Percentiles rank a stretch among this genome's conserved stretches.
Conservation (phyloP, 2,329 filamentous ascomycete species). For the Plectosphaerella cucumerina region DNA sequence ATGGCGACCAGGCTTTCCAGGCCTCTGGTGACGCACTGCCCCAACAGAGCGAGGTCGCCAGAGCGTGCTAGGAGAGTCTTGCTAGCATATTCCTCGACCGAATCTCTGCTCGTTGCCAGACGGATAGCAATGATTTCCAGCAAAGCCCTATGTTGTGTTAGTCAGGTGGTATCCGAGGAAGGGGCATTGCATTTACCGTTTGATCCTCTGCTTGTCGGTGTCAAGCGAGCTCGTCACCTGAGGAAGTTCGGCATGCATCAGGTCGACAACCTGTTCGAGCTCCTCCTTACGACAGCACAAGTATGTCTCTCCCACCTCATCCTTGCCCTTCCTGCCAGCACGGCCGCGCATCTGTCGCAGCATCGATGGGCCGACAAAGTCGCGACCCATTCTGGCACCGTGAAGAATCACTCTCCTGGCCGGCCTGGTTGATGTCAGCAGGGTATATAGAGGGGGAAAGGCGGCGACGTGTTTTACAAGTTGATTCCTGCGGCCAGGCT, state of each 20-base stretch:
- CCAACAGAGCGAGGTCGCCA: constrained; percentile 43
- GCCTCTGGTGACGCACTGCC: constrained; percentile 52
- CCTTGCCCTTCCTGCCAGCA: constrained; percentile 74
- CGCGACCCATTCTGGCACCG: constrained; percentile 70
- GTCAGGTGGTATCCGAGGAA: neutral
- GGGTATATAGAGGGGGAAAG: neutral
- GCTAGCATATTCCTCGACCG: constrained; percentile 63
- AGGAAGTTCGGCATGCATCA: constrained; percentile 70
- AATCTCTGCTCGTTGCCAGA: constrained; percentile 60
- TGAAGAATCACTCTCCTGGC: constrained; percentile 73
- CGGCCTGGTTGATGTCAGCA: constrained; percentile 29
- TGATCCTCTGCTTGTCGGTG: constrained; percentile 63
- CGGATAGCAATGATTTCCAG: constrained; percentile 67
- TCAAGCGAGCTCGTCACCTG: constrained; percentile 64
- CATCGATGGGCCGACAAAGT: constrained; percentile 74
- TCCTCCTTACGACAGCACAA: constrained; percentile 68
- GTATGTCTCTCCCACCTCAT: constrained; percentile 73
- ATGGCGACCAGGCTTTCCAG: constrained; percentile 52
- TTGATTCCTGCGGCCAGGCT: constrained; percentile 83
- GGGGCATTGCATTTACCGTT: constrained; percentile 40
- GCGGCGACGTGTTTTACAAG: constrained; percentile 39
- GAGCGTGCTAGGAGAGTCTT: constrained; percentile 64
- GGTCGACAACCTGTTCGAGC: constrained; percentile 63
- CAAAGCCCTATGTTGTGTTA: constrained; percentile 49
- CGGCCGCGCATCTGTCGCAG: constrained; percentile 77